Conservation (phyloP, 176 grass and related monocot species). For the Metroxylon sagu region DNA sequence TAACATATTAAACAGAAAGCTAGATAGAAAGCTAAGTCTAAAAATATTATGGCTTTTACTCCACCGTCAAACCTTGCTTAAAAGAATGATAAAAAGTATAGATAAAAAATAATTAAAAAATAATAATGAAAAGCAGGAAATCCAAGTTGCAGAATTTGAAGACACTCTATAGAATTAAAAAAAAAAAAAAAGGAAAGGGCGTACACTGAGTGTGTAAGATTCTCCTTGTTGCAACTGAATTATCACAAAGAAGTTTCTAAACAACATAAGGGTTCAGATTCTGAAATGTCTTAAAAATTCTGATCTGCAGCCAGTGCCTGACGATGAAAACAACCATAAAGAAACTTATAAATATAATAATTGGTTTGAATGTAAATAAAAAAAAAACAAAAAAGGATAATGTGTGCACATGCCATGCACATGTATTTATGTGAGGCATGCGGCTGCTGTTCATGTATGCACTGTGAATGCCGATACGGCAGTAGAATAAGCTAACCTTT, state of each 20-base stretch:
- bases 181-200: conserved; percentile 7
- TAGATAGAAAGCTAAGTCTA: too few relatives aligned
- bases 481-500: conserved; percentile 42
- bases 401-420: too few relatives aligned
- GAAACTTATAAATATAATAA: background rate
- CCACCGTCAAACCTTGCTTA: too few relatives aligned
- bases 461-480: background rate
- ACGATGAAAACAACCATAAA: conserved; percentile 6
- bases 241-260: conserved; percentile 53
- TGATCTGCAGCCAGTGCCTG: conserved; percentile 43
- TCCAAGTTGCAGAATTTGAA: background rate
- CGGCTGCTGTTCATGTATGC: background rate
- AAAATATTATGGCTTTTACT: too few relatives aligned
- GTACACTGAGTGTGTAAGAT: conserved; percentile 59
- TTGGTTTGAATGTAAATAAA: too few relatives aligned
- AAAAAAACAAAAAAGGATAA: too few relatives aligned
- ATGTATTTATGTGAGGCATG: too few relatives aligned
- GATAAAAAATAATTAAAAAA: too few relatives aligned
- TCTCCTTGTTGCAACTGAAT: conserved; percentile 57
- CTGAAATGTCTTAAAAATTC: conserved; percentile 75
- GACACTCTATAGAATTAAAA: background rate
- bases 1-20: too few relatives aligned
- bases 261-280: conserved; percentile 63
- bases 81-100: too few relatives aligned
- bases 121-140: too few relatives aligned